Base-by-base conservation (phyloP, 345 rosid species). In the Pelargonium nanum region DNA sequence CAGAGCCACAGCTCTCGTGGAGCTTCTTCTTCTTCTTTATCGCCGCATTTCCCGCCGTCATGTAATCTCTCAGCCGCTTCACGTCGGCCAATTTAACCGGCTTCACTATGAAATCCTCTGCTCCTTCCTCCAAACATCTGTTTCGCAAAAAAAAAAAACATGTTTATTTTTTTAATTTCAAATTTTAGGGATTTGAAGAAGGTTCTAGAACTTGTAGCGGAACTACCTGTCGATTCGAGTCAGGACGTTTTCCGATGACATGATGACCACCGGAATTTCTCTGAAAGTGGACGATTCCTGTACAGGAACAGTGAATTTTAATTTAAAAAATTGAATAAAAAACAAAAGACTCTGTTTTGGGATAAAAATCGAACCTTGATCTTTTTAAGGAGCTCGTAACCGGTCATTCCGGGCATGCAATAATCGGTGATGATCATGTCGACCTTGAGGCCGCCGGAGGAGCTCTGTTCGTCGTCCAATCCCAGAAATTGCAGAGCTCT, bases 101-200 rank as follows among this genome's bases (percentile, higher is more conserved):
- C 74, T 88, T 88, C 50, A 85, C 59, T 25, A 88, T 56, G 66
- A 75, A 88, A 24, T 88, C 91, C 72, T 88, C 95, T 50, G 95
- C 95, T 8, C 91, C 95, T 81, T 85, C 89, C 63, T 88, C 91
- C 68, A 88, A 80, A 66, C 95, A 88, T 59, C 91, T 87, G 78
- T 22, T 17, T 10, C 15, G 19, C 59, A 52, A n/a, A 52, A 52
- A 22, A 51, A 40, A 5, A 48, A 12, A 48, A 12, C 17, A 19
- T 15, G n/a, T 1, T 1, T 1, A 48, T 1, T 1, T 48, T 6
- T 6, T 19, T 48, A 48, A 1, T 1, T 48, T 12, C 10, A 53
- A 21, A 53, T 21, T 13, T 13, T 53, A 53, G 1, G 0, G 21
- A 3, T 3, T 1, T 19, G 56, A 19, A 53, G 22, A 53, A 17